Conservation (phyloP, 2,329 filamentous ascomycete species). For the Venturia nashicola region DNA sequence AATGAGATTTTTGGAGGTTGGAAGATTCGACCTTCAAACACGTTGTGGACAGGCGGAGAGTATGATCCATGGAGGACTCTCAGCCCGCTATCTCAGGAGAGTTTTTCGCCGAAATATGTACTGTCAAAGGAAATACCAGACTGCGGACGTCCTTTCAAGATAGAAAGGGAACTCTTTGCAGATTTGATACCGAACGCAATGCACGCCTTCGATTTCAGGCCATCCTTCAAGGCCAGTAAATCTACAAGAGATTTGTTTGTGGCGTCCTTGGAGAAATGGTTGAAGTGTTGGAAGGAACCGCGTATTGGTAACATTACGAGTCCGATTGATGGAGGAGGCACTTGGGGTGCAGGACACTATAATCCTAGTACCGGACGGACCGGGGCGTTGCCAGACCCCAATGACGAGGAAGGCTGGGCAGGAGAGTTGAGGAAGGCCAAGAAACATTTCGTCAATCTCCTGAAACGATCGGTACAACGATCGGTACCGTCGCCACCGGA, state of each 20-base stretch:
- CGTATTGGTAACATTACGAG: background rate
- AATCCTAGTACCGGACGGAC: background rate
- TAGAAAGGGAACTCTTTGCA: conserved; percentile 10
- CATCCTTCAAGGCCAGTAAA: conserved; percentile 20
- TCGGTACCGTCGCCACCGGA: background rate
- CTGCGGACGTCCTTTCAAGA: conserved; percentile 27
- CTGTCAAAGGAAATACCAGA: conserved; percentile 29
- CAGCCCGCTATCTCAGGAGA: conserved; percentile 29
- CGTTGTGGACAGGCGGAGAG: conserved; percentile 37
- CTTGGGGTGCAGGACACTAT: conserved; percentile 3
- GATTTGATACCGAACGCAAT: conserved; percentile 28
- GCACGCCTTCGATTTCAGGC: conserved; percentile 38
- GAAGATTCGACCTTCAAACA: conserved; percentile 38
- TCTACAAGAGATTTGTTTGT: conserved; percentile 26
- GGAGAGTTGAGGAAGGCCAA: background rate
- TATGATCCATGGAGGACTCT: conserved; percentile 41
- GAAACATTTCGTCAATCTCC: background rate
- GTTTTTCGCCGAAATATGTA: conserved; percentile 27
- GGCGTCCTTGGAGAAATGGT: conserved; percentile 32
- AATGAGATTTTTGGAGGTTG: conserved; percentile 38
- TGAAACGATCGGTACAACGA: background rate
- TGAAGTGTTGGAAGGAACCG: conserved; percentile 28
- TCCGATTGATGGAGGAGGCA: conserved; percentile 3
- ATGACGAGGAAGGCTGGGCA: background rate
- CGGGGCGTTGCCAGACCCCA: background rate